Conservation (phyloP, 768 basidiomycete genomes). For the Mycena maculata region DNA sequence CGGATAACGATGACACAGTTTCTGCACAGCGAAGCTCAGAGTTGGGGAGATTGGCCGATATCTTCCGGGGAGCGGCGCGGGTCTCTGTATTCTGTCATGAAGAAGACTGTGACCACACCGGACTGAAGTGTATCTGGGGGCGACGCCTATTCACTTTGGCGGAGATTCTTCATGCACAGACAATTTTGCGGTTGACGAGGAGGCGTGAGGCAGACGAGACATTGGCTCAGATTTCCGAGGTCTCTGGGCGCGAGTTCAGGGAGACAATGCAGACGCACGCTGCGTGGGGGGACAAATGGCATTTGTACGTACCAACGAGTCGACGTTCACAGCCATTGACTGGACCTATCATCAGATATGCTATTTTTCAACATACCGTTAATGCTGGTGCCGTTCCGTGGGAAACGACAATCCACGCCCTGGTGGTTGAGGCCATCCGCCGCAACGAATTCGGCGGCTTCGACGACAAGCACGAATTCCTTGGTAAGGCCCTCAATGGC, state of each 20-base stretch:
- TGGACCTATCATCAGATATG: background rate
- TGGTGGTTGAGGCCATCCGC: conserved; percentile 37
- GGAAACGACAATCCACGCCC: conserved; percentile 19
- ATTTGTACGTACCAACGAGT: conserved; percentile 8
- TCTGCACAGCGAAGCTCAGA: conserved; percentile 1
- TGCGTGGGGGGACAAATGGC: conserved; percentile 2
- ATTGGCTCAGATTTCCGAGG: background rate
- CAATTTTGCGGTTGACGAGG: background rate
- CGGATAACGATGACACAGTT: background rate
- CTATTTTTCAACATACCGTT: conserved; percentile 18
- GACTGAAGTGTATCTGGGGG: conserved; percentile 28
- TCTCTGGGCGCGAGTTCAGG: background rate
- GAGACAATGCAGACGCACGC: conserved; percentile 9
- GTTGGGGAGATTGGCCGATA: conserved; percentile 31
- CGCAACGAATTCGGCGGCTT: conserved; percentile 31
- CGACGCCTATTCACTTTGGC: conserved; percentile 25
- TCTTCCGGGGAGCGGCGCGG: conserved; percentile 24
- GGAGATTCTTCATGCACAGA: conserved; percentile 16
- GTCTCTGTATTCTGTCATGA: conserved; percentile 34
- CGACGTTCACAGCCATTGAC: too few species aligned
- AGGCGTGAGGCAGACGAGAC: background rate
- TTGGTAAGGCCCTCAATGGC: conserved; percentile 42
- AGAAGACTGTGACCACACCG: conserved; percentile 28
- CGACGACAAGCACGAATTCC: conserved; percentile 32
- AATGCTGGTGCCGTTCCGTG: conserved; percentile 23